Evolutionary conservation across 1,139 yeast species (phyloP).

Genomic region (Geotrichum histeridarum): DNA sequence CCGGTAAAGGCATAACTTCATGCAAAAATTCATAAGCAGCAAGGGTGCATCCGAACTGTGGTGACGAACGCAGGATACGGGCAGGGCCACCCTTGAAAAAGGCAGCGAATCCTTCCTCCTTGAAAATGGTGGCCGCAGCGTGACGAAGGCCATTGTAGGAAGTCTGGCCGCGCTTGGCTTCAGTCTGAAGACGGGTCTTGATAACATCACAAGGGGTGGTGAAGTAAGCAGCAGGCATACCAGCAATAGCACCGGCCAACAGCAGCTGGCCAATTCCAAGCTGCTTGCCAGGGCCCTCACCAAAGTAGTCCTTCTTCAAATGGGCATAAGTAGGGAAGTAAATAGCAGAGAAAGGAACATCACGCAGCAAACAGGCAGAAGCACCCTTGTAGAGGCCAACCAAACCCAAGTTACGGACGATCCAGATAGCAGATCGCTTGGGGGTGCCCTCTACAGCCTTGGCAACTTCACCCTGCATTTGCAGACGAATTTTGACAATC

Average conservation of each 20-base stretch:
- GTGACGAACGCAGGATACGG: conserved; percentile 89
- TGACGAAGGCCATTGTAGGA: conserved; percentile 71
- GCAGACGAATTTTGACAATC: conserved; percentile 90
- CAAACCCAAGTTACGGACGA: conserved; percentile 74
- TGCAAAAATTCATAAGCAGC: conserved; percentile 92
- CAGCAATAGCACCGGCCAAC: conserved; percentile 89
- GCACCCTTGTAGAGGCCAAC: conserved; percentile 90
- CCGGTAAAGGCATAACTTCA: conserved; percentile 50
- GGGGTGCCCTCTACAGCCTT: conserved; percentile 42
- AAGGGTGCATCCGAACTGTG: conserved; percentile 94
- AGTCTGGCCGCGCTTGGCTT: conserved; percentile 70
- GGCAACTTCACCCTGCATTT: conserved; percentile 78
- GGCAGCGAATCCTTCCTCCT: conserved; percentile 75
- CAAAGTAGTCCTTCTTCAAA: conserved; percentile 73
- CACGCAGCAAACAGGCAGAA: conserved; percentile 84
- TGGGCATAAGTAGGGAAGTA: conserved; percentile 97
- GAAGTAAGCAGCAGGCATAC: conserved; percentile 95
- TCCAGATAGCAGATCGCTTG: conserved; percentile 58
- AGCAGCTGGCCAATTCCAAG: conserved; percentile 80
- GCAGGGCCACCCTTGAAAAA: conserved; percentile 97
- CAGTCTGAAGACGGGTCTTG: conserved; percentile 90
- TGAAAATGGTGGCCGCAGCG: conserved; percentile 67
- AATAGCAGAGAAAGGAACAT: conserved; percentile 94
- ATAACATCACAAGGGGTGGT: conserved; percentile 97
- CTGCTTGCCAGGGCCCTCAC: conserved; percentile 67